phyloP scores from a whole-genome alignment of 345 rosid genomes.

The Streptanthus diversifolius region DNA sequence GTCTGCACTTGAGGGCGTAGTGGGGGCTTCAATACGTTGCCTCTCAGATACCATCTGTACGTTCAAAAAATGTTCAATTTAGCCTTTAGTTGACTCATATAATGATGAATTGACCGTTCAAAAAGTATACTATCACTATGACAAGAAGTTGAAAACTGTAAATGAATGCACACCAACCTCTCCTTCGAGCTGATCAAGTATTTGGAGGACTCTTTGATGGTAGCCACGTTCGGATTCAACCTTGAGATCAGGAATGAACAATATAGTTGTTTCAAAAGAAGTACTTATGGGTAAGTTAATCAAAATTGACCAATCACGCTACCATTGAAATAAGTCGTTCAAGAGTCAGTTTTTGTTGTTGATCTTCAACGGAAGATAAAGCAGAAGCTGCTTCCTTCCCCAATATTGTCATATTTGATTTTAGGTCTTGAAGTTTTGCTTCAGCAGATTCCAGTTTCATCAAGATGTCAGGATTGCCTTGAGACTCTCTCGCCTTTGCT shows the following conservation, averaged over 20 bases:
- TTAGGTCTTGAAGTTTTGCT: constrained; percentile 81
- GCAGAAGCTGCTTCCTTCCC: constrained; percentile 97
- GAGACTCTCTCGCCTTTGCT: constrained; percentile 72
- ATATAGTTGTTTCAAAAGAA: constrained; percentile 4
- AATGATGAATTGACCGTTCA: not conserved
- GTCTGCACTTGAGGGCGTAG: constrained; percentile 44
- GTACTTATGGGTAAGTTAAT: constrained; percentile 5
- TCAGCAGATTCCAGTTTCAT: constrained; percentile 91
- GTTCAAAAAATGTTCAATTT: not conserved
- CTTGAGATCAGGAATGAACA: constrained; percentile 38
- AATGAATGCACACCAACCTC: constrained; percentile 50
- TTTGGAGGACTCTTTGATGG: constrained; percentile 84
- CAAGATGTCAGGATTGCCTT: constrained; percentile 64
- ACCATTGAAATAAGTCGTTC: constrained; percentile 94
- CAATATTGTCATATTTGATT: constrained; percentile 66
- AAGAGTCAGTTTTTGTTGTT: constrained; percentile 89
- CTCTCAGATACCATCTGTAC: constrained; percentile 75
- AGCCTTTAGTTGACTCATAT: not conserved
- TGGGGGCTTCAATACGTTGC: constrained; percentile 86
- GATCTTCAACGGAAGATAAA: constrained; percentile 95
- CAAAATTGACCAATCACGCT: constrained; percentile 21
- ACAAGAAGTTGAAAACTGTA: constrained; percentile 1
- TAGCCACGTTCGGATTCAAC: constrained; percentile 88
- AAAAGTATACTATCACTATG: not conserved
- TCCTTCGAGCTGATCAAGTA: constrained; percentile 83